These are phyloP conservation scores for Fusarium bactridioides DNA, from an alignment of 2,329 filamentous ascomycete species.

Conservation along the genomic window DNA sequence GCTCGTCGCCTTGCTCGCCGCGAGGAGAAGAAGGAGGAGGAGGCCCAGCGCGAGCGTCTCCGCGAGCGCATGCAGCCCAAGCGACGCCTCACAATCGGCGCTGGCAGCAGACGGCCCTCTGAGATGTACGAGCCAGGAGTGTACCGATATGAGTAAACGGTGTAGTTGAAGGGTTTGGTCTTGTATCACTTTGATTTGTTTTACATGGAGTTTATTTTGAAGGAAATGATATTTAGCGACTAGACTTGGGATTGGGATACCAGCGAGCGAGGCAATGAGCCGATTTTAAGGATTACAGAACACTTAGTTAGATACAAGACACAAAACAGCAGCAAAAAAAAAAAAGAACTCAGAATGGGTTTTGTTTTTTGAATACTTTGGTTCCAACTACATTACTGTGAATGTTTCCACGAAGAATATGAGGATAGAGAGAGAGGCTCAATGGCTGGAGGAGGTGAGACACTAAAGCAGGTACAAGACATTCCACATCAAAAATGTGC, in stretches of 20 bases:
- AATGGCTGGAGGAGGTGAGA: background rate
- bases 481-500: background rate
- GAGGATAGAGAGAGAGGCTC: background rate
- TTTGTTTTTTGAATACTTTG: conserved; percentile 15
- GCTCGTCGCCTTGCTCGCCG: conserved; percentile 38
- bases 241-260: conserved; percentile 23
- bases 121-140: conserved; percentile 50
- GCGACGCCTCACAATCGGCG: conserved; percentile 48
- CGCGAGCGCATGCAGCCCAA: conserved; percentile 52
- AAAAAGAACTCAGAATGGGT: conserved; percentile 26
- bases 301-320: conserved; percentile 29
- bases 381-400: background rate
- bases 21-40: conserved; percentile 47
- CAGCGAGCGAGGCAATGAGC: conserved; percentile 14
- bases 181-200: conserved; percentile 34
- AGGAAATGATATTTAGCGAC: conserved; percentile 25
- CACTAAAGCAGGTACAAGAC: conserved; percentile 30
- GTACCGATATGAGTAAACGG: conserved; percentile 51
- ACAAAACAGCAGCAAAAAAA: conserved; percentile 24
- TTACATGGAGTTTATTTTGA: conserved; percentile 13
- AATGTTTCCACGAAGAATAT: background rate
- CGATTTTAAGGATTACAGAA: conserved; percentile 27
- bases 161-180: conserved; percentile 12
- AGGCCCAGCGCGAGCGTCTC: conserved; percentile 51
- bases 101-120: conserved; percentile 47